Conservation (phyloP, 371 early-diverging fungal species). For the Entomophthora muscae region DNA sequence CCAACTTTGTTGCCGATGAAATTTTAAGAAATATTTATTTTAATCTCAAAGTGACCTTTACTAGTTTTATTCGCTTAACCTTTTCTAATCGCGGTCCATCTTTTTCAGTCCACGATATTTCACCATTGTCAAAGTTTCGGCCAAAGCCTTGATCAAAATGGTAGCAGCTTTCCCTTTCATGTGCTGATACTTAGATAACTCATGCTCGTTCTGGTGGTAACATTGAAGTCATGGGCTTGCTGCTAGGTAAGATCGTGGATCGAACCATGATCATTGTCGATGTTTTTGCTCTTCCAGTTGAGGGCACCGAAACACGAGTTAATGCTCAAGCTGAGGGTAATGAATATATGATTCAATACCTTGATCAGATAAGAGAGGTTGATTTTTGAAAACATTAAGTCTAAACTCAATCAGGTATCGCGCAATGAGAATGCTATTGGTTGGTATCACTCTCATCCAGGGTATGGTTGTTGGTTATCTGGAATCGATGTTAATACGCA, state of each 20-base stretch:
- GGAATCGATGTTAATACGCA: slow-evolving; percentile 96
- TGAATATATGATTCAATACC: slow-evolving; percentile 93
- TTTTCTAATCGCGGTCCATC: too few relatives aligned
- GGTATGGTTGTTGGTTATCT: slow-evolving; percentile 97
- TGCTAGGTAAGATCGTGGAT: slow-evolving; percentile 86
- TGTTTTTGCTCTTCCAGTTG: slow-evolving; percentile 92
- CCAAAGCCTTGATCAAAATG: slow-evolving; percentile 93
- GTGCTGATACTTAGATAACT: slow-evolving; percentile 41
- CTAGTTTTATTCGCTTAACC: too few relatives aligned
- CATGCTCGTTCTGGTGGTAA: slow-evolving; percentile 92
- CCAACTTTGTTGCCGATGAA: neutral
- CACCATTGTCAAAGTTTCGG: slow-evolving; percentile 80
- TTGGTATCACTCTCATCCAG: slow-evolving; percentile 98
- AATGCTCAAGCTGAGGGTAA: slow-evolving; percentile 85
- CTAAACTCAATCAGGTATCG: slow-evolving; percentile 41
- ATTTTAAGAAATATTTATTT: neutral
- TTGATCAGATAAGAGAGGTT: slow-evolving; percentile 65
- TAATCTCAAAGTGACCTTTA: slow-evolving; percentile 15
- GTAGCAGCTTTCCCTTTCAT: slow-evolving; percentile 23
- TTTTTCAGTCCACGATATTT: slow-evolving; percentile 82
- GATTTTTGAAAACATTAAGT: neutral
- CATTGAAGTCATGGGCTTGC: slow-evolving; percentile 94
- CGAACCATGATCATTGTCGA: slow-evolving; percentile 89
- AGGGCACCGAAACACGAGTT: slow-evolving; percentile 98
- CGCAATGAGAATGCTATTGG: slow-evolving; percentile 87